Percentiles rank a stretch among this genome's conserved stretches.
Evolutionary conservation across 768 basidiomycete genomes (phyloP).

Genomic region (Tulasnella sp.): DNA sequence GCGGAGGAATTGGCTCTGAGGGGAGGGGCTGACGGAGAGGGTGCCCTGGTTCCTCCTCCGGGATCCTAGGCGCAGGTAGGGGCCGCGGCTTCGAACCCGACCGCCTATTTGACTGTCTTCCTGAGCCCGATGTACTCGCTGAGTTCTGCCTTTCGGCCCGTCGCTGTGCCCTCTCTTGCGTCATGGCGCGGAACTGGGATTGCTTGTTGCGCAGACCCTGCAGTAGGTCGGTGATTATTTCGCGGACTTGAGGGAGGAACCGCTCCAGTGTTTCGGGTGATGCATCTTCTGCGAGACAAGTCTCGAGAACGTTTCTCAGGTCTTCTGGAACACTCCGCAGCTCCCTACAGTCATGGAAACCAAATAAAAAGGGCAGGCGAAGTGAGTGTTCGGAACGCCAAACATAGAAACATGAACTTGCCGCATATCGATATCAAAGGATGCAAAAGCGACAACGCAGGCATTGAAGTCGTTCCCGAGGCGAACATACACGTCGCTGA

Average conservation of each 20-base stretch:
- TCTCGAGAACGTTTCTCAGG: conserved; percentile 84
- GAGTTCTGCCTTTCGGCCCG: conserved; percentile 30
- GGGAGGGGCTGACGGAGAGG: conserved; percentile 27
- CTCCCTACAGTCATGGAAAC: conserved; percentile 60
- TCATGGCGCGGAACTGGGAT: conserved; percentile 76
- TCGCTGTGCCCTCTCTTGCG: conserved; percentile 53
- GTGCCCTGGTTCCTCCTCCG: conserved; percentile 38
- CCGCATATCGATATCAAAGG: conserved; percentile 89
- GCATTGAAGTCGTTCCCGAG: conserved; percentile 97
- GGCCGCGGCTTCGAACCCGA: conserved; percentile 51
- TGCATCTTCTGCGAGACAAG: conserved; percentile 89
- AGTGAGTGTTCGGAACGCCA: conserved; percentile 10
- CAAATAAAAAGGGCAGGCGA: background rate
- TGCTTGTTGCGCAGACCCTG: conserved; percentile 94
- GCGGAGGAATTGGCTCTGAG: conserved; percentile 16
- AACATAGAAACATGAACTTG: conserved; percentile 50
- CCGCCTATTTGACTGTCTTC: conserved; percentile 38
- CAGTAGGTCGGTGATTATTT: conserved; percentile 89
- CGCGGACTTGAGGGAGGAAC: conserved; percentile 87
- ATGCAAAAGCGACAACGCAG: conserved; percentile 84
- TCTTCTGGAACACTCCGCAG: conserved; percentile 86
- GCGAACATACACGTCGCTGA: conserved; percentile 96
- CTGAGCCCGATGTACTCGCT: background rate
- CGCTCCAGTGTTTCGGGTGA: conserved; percentile 79
- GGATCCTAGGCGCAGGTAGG: conserved; percentile 39